Conservation (phyloP, 2,329 filamentous ascomycete genomes). For the Ceratocystis ficicola region DNA sequence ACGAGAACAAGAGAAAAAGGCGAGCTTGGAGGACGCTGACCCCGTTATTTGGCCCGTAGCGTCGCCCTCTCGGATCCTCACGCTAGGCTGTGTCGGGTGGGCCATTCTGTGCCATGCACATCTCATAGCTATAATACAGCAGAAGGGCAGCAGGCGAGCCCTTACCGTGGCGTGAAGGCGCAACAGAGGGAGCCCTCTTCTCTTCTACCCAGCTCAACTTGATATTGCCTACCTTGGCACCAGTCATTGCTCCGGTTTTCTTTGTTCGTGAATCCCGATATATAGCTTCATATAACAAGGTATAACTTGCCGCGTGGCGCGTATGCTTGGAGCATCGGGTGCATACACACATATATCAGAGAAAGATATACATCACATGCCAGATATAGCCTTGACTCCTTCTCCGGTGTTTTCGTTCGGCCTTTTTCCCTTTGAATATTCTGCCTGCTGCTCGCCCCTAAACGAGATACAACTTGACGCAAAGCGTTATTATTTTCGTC, state of each 20-base stretch:
- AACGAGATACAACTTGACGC: background rate
- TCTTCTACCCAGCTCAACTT: background rate
- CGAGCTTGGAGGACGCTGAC: background rate
- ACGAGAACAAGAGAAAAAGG: background rate
- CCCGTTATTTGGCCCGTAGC: background rate
- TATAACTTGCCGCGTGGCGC: background rate
- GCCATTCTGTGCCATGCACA: background rate
- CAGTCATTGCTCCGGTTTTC: background rate
- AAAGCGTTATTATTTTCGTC: background rate
- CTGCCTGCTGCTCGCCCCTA: background rate
- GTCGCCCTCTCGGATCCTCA: background rate
- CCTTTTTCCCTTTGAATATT: background rate
- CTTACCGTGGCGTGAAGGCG: background rate
- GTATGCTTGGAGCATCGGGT: no score
- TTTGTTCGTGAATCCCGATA: background rate
- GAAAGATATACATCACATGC: no score
- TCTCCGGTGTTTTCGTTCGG: background rate
- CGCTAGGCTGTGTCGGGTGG: background rate
- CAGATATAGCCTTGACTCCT: background rate
- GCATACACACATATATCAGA: background rate
- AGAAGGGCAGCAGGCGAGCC: background rate
- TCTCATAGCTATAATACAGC: background rate
- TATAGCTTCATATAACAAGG: background rate
- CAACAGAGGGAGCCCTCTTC: no score
- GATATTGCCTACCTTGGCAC: background rate